phyloP scores from a whole-genome alignment of 2,329 filamentous ascomycete genomes.

The Neonectria coccinea region DNA sequence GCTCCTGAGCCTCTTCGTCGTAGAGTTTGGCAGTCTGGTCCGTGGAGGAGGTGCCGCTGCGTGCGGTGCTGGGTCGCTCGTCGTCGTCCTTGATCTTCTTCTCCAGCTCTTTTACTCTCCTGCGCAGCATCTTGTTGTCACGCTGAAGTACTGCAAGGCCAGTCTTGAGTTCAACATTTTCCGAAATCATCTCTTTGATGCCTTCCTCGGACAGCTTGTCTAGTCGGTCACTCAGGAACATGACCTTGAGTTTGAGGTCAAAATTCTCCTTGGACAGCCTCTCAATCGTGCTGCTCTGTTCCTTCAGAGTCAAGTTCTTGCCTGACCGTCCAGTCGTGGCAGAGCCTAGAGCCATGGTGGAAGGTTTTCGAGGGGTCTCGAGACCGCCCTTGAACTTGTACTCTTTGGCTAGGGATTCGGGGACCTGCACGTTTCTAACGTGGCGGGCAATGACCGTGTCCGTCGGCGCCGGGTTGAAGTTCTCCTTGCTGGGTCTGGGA shows the following conservation, averaged over 20 bases:
- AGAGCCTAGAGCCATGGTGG: constrained; percentile 60
- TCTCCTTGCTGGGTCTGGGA: constrained; percentile 71
- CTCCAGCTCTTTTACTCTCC: constrained; percentile 87
- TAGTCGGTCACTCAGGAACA: constrained; percentile 93
- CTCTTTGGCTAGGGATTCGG: constrained; percentile 86
- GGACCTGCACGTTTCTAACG: constrained; percentile 89
- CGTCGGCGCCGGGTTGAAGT: constrained; percentile 73
- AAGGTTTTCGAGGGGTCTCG: constrained; percentile 67
- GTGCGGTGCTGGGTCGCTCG: constrained; percentile 70
- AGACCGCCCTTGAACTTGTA: constrained; percentile 81
- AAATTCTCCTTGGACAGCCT: constrained; percentile 98
- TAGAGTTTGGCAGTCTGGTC: constrained; percentile 67
- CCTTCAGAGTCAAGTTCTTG: constrained; percentile 87
- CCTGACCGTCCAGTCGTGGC: constrained; percentile 66
- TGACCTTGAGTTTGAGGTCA: constrained; percentile 95
- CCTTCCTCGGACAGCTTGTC: constrained; percentile 96
- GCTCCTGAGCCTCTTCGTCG: constrained; percentile 72
- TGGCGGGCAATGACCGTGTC: constrained; percentile 91
- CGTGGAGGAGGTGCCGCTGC: constrained; percentile 67
- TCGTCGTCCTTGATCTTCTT: constrained; percentile 78
- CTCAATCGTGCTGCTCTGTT: constrained; percentile 98
- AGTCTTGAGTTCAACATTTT: constrained; percentile 95
- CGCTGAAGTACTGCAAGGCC: constrained; percentile 89
- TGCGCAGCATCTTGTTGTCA: constrained; percentile 86
- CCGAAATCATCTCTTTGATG: constrained; percentile 97